A percentile compares a stretch with the other conserved stretches of the same genome.
Evolutionary conservation across 192 early-diverging fungal genomes (phyloP).

Genomic region (Neocallimastix lanati): DNA sequence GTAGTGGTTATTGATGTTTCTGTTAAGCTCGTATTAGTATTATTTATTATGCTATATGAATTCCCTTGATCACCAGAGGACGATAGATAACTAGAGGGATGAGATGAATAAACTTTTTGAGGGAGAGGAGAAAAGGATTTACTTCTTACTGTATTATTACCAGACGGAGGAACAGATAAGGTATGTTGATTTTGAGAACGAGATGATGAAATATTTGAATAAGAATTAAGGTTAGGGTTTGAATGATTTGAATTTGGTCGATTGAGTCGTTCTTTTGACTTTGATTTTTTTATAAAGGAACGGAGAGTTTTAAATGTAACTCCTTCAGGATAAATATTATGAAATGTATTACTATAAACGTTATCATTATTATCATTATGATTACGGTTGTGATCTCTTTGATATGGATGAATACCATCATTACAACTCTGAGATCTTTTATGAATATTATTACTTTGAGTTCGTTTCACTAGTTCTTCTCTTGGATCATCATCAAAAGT

Average conservation of each 20-base stretch:
- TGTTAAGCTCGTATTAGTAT: neutral
- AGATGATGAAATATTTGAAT: neutral
- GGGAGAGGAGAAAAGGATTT: neutral
- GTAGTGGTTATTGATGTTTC: neutral
- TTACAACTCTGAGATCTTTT: neutral
- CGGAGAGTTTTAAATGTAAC: neutral
- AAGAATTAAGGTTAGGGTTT: neutral
- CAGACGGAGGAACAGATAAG: no score
- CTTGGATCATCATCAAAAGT: neutral
- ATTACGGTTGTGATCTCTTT: neutral
- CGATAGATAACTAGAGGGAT: neutral
- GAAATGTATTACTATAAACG: no score
- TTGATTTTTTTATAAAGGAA: neutral
- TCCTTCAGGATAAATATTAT: neutral
- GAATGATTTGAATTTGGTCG: neutral
- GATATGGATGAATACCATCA: neutral
- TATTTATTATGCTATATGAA: neutral
- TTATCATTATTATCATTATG: neutral
- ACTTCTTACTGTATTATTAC: neutral
- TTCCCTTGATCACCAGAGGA: neutral
- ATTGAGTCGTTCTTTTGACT: no score
- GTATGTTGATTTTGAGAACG: no score
- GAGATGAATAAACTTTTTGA: neutral
- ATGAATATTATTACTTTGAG: neutral
- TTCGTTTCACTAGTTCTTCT: neutral